Percentiles rank a stretch among this genome's conserved stretches.
phyloP scores from a whole-genome alignment of 2,329 filamentous ascomycete genomes.

The Ascomycota sp. region DNA sequence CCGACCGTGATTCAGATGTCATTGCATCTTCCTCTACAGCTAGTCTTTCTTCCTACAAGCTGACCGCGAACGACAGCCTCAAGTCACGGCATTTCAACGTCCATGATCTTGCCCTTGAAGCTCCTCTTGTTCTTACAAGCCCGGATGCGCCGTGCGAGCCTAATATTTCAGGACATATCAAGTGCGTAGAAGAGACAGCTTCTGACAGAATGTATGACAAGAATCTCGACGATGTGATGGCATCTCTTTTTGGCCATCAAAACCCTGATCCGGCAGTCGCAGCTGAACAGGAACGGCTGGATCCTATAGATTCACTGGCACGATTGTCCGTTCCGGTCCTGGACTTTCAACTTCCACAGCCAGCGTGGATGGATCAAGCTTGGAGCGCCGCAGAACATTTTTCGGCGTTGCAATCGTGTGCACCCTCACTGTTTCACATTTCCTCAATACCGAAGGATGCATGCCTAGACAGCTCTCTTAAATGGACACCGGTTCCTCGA shows the following conservation, averaged over 20 bases:
- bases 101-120: constrained; percentile 5
- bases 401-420: constrained; percentile 5
- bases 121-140: constrained; percentile 6
- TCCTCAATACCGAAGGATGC: neutral
- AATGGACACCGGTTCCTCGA: constrained; percentile 7
- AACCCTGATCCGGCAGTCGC: constrained; percentile 1
- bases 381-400: constrained; percentile 7
- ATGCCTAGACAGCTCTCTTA: constrained; percentile 5
- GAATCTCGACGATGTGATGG: constrained; percentile 8
- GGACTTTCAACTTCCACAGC: constrained; percentile 7
- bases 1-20: constrained; percentile 6
- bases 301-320: constrained; percentile 7
- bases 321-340: constrained; percentile 10
- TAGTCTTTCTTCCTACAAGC: constrained; percentile 3
- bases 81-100: neutral
- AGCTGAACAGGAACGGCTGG: constrained; percentile 10
- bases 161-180: neutral
- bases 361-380: constrained; percentile 6
- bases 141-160: constrained; percentile 1
- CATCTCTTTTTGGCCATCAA: constrained; percentile 4
- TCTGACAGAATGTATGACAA: neutral
- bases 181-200: neutral
- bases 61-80: neutral
- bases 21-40: constrained; percentile 1
- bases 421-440: constrained; percentile 1